Base-by-base conservation (phyloP, 1,284 basidiomycete species). In the Puccinia polysora region DNA sequence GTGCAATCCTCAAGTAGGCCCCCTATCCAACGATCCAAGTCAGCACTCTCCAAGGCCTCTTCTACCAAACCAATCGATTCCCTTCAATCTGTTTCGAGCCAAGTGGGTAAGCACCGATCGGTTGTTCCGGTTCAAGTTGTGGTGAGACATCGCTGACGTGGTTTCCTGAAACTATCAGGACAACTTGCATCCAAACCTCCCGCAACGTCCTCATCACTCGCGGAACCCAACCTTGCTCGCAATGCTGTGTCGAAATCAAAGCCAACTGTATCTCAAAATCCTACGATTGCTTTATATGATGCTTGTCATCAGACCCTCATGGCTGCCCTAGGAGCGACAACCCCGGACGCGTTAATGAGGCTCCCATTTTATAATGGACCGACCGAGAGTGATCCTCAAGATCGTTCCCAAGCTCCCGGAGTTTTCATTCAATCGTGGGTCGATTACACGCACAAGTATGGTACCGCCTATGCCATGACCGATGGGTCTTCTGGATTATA, bases 371-470 rank as follows among this genome's bases (percentile, higher is more conserved):
- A 70, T 45, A 25, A 70, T 60, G 45, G 58, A 5, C 32, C 43
- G 14, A 25, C 55, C 15, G 38, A 55, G 6, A 36, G 43, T 40
- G 65, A 69, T n/a, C 45, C 34, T 18, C 47, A 60, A 30, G 47
- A 50, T 14, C 34, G 43, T 23, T 14, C 45, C 3, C 84, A 84
- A 0, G 84, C 87, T 14, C 90, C 93, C 47, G 85, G 84, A 67
- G 88, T 95, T 15, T 98, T 97, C 81, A 91, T 98, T 76, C 90
- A 90, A 1, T 91, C 90, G 8, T 98, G 95, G 95, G 89, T 97
- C 56, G 95, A 98, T 81, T 97, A 97, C 79, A 94, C 90, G 80
- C 91, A 94, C 80, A 96, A 96, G 82, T 98, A 97, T 81, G 96
- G 95, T 10, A 94, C 97, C 87, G 96, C 94, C 1, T 97, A 97